Evolutionary conservation across 2,329 filamentous ascomycete genomes (phyloP), one percentile per base, ranked within the genome.

Genomic region (Colletotrichum falcatum): DNA sequence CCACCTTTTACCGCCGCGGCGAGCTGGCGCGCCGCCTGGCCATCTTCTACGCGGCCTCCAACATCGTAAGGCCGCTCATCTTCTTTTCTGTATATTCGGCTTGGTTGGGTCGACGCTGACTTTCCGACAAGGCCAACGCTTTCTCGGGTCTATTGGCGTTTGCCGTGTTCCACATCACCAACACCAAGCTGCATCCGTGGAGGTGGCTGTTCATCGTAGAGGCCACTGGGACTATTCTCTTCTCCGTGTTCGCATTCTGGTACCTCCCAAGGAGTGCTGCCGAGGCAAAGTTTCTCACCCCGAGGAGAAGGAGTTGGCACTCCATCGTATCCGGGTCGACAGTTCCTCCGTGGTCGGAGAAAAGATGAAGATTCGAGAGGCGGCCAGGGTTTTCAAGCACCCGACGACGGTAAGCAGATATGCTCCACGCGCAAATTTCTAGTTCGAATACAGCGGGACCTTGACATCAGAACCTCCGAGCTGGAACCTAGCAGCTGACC

Each of bases 251-350:
- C 74, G 90, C 91, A 0, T 92, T 86, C 78, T 90, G 87, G 80
- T 93, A 92, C 75, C 85, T 95, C 1, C 92, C 92, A 0, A 83
- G 80, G 65, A 90, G 86, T 56, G 90, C 91, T 0, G 84, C 87
- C 44, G 85, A 90, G 72, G 91, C 91, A 1, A 83, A 79, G 1
- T 94, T 94, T 75, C 83, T 94, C 26, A 89, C 79, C 66, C 87
- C 2, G 88, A 90, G 1, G 91, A 95, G 77, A 91, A 89, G 75
- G 82, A 84, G 11, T 85, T 94, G 0, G 92, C 92, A 4, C 91
- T 89, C 75, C 88, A 90, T 75, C 90, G 92, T n/a, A 92, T 94
- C 72, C 90, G 92, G 72, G 86, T 93, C 61, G 93, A 95, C 77
- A 91, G 89, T 8, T 94, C 91, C 2, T 89, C 91, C 0, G 82